A percentile compares a stretch with the other conserved stretches of the same genome.
These are phyloP conservation scores for Hypoxylon sp. DNA, from an alignment of 2,329 filamentous ascomycete genomes.

Conservation along the genomic window DNA sequence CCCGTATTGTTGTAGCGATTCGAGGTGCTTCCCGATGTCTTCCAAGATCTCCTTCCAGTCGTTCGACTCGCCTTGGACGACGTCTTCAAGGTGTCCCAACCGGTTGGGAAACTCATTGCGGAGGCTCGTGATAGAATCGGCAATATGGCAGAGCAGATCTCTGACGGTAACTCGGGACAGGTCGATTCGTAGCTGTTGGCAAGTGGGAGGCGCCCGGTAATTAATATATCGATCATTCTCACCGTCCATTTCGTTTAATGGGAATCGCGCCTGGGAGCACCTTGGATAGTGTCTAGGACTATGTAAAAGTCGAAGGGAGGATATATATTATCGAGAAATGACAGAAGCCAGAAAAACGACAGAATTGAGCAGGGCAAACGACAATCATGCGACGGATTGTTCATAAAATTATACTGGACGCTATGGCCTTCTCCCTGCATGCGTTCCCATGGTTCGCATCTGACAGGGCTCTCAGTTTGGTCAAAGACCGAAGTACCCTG, in stretches of 20 bases:
- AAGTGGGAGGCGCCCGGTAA: background rate
- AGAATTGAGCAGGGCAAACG: constrained; percentile 1
- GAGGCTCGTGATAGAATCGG: constrained; percentile 1
- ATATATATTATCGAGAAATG: background rate
- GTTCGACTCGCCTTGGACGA: constrained; percentile 15
- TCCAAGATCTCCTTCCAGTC: constrained; percentile 19
- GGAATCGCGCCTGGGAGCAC: background rate
- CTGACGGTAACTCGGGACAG: constrained; percentile 7
- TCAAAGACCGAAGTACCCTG: background rate
- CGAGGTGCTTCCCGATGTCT: constrained; percentile 14
- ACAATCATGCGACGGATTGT: constrained; percentile 10
- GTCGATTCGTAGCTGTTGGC: constrained; percentile 9
- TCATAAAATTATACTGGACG: constrained; percentile 11
- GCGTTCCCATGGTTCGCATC: constrained; percentile 6
- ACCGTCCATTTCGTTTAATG: constrained; percentile 9
- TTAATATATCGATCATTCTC: constrained; percentile 2
- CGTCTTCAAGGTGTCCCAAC: constrained; percentile 13
- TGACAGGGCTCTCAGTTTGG: constrained; percentile 11
- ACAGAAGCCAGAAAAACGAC: constrained; percentile 1
- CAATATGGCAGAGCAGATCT: constrained; percentile 10
- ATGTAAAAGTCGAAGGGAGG: background rate
- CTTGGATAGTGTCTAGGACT: background rate
- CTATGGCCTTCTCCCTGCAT: constrained; percentile 16
- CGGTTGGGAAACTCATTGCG: constrained; percentile 15
- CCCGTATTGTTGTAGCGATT: background rate